phyloP scores from a whole-genome alignment of 2,329 filamentous ascomycete genomes.

The Pseudogymnoascus sp. region DNA sequence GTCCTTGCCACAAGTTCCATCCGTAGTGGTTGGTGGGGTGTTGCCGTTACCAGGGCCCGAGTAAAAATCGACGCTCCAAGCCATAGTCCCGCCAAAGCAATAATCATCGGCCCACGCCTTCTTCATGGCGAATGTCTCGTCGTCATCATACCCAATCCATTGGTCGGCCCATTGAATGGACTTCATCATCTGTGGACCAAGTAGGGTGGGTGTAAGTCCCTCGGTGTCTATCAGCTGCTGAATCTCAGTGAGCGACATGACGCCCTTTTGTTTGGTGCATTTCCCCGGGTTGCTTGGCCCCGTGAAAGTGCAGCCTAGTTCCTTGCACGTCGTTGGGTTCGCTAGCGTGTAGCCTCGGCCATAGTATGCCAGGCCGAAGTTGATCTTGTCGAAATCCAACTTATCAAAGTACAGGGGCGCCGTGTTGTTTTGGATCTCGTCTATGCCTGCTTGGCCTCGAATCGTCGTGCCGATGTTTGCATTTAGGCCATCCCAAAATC shows the following conservation, averaged over 20 bases:
- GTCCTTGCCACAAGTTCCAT: slow-evolving; percentile 16
- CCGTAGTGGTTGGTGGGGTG: neutral
- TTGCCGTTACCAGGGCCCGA: slow-evolving; percentile 18
- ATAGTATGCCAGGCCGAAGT: slow-evolving; percentile 42
- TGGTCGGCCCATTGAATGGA: slow-evolving; percentile 17
- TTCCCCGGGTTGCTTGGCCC: slow-evolving; percentile 19
- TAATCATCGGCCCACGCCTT: slow-evolving; percentile 20
- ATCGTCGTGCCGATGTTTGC: slow-evolving; percentile 28
- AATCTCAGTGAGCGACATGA: slow-evolving; percentile 31
- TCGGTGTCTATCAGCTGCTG: slow-evolving; percentile 19
- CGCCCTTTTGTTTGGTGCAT: slow-evolving; percentile 24
- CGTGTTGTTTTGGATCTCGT: slow-evolving; percentile 34
- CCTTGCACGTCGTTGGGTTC: slow-evolving; percentile 11
- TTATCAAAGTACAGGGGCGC: slow-evolving; percentile 36
- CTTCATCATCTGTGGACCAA: slow-evolving; percentile 10
- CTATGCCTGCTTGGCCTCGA: slow-evolving; percentile 35
- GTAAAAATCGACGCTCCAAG: slow-evolving; percentile 25
- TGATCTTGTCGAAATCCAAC: slow-evolving; percentile 35
- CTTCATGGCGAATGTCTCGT: slow-evolving; percentile 21
- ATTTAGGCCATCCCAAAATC: slow-evolving; percentile 34
- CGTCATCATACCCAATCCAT: slow-evolving; percentile 29
- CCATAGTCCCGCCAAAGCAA: slow-evolving; percentile 26
- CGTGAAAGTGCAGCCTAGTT: slow-evolving; percentile 19
- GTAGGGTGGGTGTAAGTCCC: neutral
- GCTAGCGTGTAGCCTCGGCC: slow-evolving; percentile 36